Evolutionary conservation across 768 basidiomycete species (phyloP).

Genomic region (Lepiota subincarnata): DNA sequence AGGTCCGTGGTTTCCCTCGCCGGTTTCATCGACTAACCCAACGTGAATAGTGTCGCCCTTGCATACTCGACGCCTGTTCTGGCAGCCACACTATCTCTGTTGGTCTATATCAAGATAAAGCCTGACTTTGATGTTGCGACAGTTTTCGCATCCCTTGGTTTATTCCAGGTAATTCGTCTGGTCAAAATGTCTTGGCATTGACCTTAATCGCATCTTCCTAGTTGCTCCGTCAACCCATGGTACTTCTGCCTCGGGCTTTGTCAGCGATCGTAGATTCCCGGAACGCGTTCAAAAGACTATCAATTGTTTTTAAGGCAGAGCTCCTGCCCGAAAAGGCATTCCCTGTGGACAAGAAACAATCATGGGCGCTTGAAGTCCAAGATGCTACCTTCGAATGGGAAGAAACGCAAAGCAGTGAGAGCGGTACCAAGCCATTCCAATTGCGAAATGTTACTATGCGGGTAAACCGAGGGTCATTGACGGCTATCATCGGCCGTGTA

Average conservation of each 20-base stretch:
- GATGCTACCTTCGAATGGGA: slow-evolving; percentile 68
- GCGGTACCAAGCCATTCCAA: slow-evolving; percentile 38
- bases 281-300: slow-evolving; percentile 54
- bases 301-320: slow-evolving; percentile 53
- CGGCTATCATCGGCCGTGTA: slow-evolving; percentile 65
- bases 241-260: slow-evolving; percentile 59
- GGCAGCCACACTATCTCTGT: slow-evolving; percentile 62
- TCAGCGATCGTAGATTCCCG: slow-evolving; percentile 62
- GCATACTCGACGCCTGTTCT: slow-evolving; percentile 60
- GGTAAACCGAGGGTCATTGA: slow-evolving; percentile 53
- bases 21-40: slow-evolving; percentile 2
- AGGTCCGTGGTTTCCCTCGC: slow-evolving; percentile 37
- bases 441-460: slow-evolving; percentile 47
- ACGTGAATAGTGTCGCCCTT: slow-evolving; percentile 39
- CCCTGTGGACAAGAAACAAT: slow-evolving; percentile 39
- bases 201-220: slow-evolving; percentile 19
- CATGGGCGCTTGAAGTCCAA: slow-evolving; percentile 45
- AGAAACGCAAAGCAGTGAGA: slow-evolving; percentile 15
- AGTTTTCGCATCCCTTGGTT: slow-evolving; percentile 62
- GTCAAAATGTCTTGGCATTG: not conserved
- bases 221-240: slow-evolving; percentile 66
- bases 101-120: slow-evolving; percentile 56
- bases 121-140: slow-evolving; percentile 58
- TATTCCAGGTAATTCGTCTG: slow-evolving; percentile 42
- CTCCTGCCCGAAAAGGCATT: slow-evolving; percentile 37